Base-by-base conservation (phyloP, 1,139 yeast genomes). In the Scheffersomyces stambukii region DNA sequence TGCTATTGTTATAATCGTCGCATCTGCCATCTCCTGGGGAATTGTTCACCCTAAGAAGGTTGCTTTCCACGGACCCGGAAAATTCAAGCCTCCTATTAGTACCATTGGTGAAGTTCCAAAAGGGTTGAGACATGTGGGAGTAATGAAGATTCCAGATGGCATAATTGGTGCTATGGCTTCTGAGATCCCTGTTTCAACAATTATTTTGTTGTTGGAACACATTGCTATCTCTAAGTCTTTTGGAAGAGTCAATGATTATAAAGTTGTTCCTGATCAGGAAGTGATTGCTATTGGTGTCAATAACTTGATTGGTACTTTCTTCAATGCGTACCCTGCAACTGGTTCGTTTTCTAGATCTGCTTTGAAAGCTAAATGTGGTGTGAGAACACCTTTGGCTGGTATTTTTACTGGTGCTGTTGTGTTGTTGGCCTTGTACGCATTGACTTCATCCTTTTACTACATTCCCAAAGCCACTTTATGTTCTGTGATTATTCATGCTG, bases 291-390 rank as follows among this genome's bases (percentile, higher is more conserved):
- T 89, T 58, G 97, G 97, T 51, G 83, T 83, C 25, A 82, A 91
- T 34, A 89, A 89, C 59, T 67, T 88, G 53, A 70, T 89, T 45
- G 96, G 96, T 43, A 84, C 95, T 15, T 85, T 88, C 51, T 89
- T 89, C 70, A 71, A 77, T 48, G 96, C 96, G 7, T 89, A 89
- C 54, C 97, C 97, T 10, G 89, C 96, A 8, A 89, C 97, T 8
- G 96, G 97, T 31, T 89, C 96, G 2, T 89, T 89, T 57, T 84
- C 95, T 13, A 79, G 96, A 65, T 82, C 96, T 27, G 96, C 96
- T 8, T 71, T 89, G 48, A 88, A 89, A 60, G 83, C 95, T 32
- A 89, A 88, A 60, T 88, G 96, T 71, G 95, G 95, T 50, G 97
- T 89, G 25, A 75, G 89, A 50, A 89, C 97, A 21, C 97, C 97